Base-by-base conservation (phyloP, 345 rosid genomes). In the Stellera chamaejasme region DNA sequence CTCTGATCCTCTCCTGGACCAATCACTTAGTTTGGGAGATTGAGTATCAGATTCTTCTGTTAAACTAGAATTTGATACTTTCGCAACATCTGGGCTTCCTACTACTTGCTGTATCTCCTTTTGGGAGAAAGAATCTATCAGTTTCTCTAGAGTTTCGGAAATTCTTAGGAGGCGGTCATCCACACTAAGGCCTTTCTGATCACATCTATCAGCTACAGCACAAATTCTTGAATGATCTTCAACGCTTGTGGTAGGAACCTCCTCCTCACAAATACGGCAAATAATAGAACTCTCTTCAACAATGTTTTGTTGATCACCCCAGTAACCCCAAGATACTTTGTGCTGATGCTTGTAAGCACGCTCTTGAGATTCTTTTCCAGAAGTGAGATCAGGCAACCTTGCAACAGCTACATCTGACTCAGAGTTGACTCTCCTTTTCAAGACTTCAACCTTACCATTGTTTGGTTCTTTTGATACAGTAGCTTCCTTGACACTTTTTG, bases 211-310 rank as follows among this genome's bases (percentile, higher is more conserved):
- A 67, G 93, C 93, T 65, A 94, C 69, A 51, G 99, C 84, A 85
- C 97, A 94, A 52, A 90, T 78, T 79, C 81, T 80, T 58, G 93
- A 94, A 73, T 94, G 99, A 58, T 90, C 99, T 78, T 94, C 99
- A 39, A 94, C 96, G 56, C 78, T 73, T 57, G 73, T 76, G 45
- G 99, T 90, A 42, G 84, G 86, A 68, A 94, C 96, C 70, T 90
- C 97, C 81, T 90, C 97, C 78, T 87, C 97, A 46, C 99, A 94
- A 69, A 94, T 94, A 58, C 99, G 92, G 59, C 99, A 94, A 65
- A 94, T 90, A 56, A 94, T 94, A 63, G 95, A 85, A 70, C 71
- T 78, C 51, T 90, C 99, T 51, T 90, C 97, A 32, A 81, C 64
- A 62, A 69, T 50, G 71, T 63, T 77, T 44, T 78, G 82, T 50